phyloP scores from a whole-genome alignment of 2,329 filamentous ascomycete species.

The Immersiporthe knoxdaviesiana region DNA sequence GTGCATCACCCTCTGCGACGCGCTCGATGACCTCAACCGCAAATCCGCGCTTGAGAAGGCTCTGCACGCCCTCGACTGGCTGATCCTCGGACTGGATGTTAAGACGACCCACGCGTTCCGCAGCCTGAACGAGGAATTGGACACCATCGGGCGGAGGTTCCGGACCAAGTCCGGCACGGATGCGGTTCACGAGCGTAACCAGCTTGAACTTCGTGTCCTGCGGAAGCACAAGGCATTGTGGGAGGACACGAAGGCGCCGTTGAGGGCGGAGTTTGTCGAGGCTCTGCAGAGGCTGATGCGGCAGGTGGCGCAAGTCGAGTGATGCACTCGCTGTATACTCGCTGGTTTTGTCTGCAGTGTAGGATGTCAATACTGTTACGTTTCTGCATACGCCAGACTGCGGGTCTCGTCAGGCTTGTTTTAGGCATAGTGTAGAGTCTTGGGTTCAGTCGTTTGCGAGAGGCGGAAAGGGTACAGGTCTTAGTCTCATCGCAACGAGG shows the following conservation, averaged over 20 bases:
- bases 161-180: too few relatives aligned
- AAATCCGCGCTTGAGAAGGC: conserved; percentile 10
- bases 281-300: conserved; percentile 12
- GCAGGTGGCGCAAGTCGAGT: background rate
- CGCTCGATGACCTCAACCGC: conserved; percentile 13
- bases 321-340: background rate
- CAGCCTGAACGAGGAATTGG: conserved; percentile 8
- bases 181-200: background rate
- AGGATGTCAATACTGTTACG: background rate
- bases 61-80: conserved; percentile 15
- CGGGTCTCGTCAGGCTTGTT: background rate
- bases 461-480: background rate
- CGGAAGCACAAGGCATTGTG: background rate
- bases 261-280: conserved; percentile 10
- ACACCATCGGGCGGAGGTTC: background rate
- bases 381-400: background rate
- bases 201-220: conserved; percentile 12
- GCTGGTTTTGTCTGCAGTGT: background rate
- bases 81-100: conserved; percentile 20
- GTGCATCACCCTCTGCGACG: conserved; percentile 24
- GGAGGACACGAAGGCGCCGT: conserved; percentile 10
- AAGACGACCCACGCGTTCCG: conserved; percentile 20
- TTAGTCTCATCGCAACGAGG: too few relatives aligned
- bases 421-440: background rate
- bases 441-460: too few relatives aligned